A percentile compares a stretch with the other conserved stretches of the same genome.
These are phyloP conservation scores for Mucor lusitanicus DNA, from an alignment of 371 early-diverging fungal genomes.

Conservation along the genomic window DNA sequence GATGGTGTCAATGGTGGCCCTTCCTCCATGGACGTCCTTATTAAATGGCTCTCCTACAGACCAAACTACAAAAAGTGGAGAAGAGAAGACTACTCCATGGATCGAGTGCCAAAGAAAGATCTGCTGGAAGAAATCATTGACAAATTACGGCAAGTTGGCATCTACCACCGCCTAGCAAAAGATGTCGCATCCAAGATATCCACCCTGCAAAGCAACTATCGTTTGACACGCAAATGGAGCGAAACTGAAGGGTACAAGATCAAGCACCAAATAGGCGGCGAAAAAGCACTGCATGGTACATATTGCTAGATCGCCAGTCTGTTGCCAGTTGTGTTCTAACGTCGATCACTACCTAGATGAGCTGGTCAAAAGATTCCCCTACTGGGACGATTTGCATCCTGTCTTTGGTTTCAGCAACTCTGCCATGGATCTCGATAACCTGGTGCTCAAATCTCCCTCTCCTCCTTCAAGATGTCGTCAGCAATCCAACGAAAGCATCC, in stretches of 20 bases:
- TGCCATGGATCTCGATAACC: not conserved
- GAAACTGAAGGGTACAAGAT: conserved; percentile 30
- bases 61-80: conserved; percentile 37
- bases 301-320: not conserved
- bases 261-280: conserved; percentile 20
- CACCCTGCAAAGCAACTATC: conserved; percentile 43
- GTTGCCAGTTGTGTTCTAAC: not conserved
- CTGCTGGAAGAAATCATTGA: conserved; percentile 39
- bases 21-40: conserved; percentile 38
- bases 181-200: conserved; percentile 44
- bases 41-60: conserved; percentile 36
- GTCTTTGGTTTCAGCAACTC: conserved; percentile 23
- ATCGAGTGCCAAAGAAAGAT: conserved; percentile 40
- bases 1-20: conserved; percentile 44
- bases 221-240: conserved; percentile 35
- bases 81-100: conserved; percentile 25
- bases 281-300: conserved; percentile 37
- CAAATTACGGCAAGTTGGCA: conserved; percentile 33
- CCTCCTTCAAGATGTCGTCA: not conserved
- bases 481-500: not conserved
- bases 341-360: conserved; percentile 25
- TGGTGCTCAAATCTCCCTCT: not conserved
- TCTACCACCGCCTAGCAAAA: conserved; percentile 39
- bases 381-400: conserved; percentile 35
- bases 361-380: conserved; percentile 38